Base-by-base conservation (phyloP, 2,329 filamentous ascomycete species). In the Aspergillus aculeatus region DNA sequence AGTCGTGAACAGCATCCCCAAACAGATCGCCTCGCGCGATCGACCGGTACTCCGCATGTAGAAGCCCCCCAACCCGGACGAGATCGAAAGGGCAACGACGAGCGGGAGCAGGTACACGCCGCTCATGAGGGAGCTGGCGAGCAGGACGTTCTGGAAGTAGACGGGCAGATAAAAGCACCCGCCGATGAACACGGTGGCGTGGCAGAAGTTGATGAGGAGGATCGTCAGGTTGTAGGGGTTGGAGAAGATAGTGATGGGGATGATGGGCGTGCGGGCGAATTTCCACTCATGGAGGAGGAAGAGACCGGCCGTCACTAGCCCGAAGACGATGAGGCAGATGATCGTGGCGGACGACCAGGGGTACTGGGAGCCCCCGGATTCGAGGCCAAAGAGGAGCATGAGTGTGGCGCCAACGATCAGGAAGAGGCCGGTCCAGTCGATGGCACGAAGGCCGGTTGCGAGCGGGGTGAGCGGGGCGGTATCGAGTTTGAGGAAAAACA, bases 281-380 rank as follows among this genome's bases (percentile, higher is more conserved):
- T 85, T 86, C 77, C 83, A 84, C 76, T 96, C 91, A 68, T 88
- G 86, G 29, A 90, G 48, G 58, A 87, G 74, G 75, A 96, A 96
- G 31, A 92, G 64, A 14, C 64, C 82, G 23, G 88, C 78, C 7
- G 82, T 80, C 32, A 89, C 60, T 24, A 83, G 69, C 29, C 91
- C 90, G 66, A 92, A 91, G 47, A 92, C 78, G 60, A 95, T 80
- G 31, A 95, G 81, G 68, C 89, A 92, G 66, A 95, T 81, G 29
- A 92, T 88, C 1, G 84, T 87, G 1, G 89, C 81, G 0, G 89
- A 92, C 53, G 78, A 75, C 91, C 91, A 96, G 1, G 92, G 87
- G 64, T 84, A 84, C 10, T 81, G 80, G 41, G 91, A 84, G 53
- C 89, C 89, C 12, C 89, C 89, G 55, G 88, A 86, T 64, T 90